These are phyloP conservation scores for Botrytis fragariae DNA, from an alignment of 2,329 filamentous ascomycete species.

Conservation along the genomic window DNA sequence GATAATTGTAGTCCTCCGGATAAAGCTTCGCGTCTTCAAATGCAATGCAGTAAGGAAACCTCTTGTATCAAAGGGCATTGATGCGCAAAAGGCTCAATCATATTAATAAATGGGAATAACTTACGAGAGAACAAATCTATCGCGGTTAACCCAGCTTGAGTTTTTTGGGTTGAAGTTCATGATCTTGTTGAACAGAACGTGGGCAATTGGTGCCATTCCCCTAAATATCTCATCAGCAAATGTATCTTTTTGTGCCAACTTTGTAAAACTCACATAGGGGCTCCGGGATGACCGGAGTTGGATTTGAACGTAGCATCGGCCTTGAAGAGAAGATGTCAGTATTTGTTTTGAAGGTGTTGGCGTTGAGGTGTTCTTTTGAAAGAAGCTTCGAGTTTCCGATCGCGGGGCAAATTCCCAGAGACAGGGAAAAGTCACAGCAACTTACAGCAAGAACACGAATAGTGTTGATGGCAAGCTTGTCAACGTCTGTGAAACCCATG, in stretches of 20 bases:
- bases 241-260: neutral
- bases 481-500: conserved; percentile 87
- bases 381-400: conserved; percentile 35
- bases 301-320: conserved; percentile 95
- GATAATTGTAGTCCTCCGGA: neutral
- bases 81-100: neutral
- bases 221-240: conserved; percentile 39
- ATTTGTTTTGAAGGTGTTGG: conserved; percentile 19
- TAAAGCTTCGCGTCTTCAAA: neutral
- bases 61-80: neutral
- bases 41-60: neutral
- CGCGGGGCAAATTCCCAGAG: conserved; percentile 40
- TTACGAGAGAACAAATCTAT: conserved; percentile 98
- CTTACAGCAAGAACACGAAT: conserved; percentile 94
- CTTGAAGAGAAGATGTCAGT: conserved; percentile 48
- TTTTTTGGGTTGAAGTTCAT: conserved; percentile 99
- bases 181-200: conserved; percentile 98
- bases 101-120: conserved; percentile 42
- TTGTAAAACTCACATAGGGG: conserved; percentile 72
- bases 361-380: conserved; percentile 24
- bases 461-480: conserved; percentile 94
- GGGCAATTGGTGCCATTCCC: conserved; percentile 88
- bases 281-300: conserved; percentile 98
- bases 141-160: conserved; percentile 93
- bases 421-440: conserved; percentile 38